These are phyloP conservation scores for Amylostereum areolatum DNA, from an alignment of 1,284 basidiomycete species.

Conservation along the genomic window DNA sequence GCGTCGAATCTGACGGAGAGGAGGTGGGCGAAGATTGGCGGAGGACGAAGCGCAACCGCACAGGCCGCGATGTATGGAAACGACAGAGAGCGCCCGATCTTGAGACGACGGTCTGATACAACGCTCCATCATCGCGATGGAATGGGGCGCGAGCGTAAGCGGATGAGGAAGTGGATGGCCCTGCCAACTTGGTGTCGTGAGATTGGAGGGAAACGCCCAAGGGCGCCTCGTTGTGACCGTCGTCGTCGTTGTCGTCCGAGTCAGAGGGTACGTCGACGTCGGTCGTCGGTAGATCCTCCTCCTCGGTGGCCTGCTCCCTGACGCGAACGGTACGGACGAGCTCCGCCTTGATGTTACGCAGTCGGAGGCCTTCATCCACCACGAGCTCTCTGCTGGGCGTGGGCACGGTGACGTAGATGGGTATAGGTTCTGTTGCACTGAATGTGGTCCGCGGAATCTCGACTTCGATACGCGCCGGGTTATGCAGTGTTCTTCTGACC, in stretches of 20 bases:
- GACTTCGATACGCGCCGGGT: constrained; percentile 60
- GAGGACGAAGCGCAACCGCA: constrained; percentile 66
- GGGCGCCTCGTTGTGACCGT: constrained; percentile 13
- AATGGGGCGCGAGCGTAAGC: constrained; percentile 6
- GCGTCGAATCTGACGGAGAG: constrained; percentile 46
- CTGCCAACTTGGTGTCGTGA: constrained; percentile 19
- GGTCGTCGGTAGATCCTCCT: constrained; percentile 26
- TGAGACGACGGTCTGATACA: constrained; percentile 45
- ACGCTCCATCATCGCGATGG: not conserved
- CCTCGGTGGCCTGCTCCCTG: constrained; percentile 26
- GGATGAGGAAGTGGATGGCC: constrained; percentile 33
- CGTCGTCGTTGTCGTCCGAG: constrained; percentile 17
- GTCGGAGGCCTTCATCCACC: constrained; percentile 56
- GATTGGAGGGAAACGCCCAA: constrained; percentile 8
- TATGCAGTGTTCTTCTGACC: constrained; percentile 46
- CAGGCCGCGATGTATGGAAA: constrained; percentile 62
- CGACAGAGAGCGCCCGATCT: constrained; percentile 76
- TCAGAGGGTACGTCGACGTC: constrained; percentile 21
- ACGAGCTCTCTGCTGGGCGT: constrained; percentile 60
- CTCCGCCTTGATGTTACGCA: constrained; percentile 71
- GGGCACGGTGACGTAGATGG: constrained; percentile 72
- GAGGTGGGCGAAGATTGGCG: constrained; percentile 51
- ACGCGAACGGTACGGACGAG: constrained; percentile 58
- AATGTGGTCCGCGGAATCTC: constrained; percentile 69
- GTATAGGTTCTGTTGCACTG: constrained; percentile 61